Conservation (phyloP, 495 filamentous ascomycete species). For the Oidiodendron maius region DNA sequence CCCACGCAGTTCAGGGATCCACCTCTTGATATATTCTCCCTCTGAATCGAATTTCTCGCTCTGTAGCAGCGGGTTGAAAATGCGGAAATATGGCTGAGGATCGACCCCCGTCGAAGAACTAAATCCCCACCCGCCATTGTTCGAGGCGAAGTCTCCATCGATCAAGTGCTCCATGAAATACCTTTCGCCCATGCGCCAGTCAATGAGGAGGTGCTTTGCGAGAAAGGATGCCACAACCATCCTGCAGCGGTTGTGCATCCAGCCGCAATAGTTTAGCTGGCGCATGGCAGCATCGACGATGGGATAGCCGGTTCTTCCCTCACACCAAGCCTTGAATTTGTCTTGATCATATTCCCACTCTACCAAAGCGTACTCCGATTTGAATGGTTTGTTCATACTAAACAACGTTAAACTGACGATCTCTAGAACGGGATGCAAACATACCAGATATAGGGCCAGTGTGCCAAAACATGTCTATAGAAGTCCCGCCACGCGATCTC, state of each 20-base stretch:
- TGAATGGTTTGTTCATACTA: constrained; percentile 93
- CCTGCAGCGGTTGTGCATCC: constrained; percentile 86
- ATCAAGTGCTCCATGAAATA: constrained; percentile 88
- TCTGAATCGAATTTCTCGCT: constrained; percentile 75
- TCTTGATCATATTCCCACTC: constrained; percentile 69
- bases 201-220: constrained; percentile 77
- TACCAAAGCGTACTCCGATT: constrained; percentile 78
- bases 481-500: constrained; percentile 93
- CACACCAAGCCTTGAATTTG: constrained; percentile 68
- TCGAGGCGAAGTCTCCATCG: constrained; percentile 89
- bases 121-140: constrained; percentile 93
- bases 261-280: constrained; percentile 63
- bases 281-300: constrained; percentile 94
- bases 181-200: constrained; percentile 86
- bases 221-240: constrained; percentile 89
- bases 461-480: constrained; percentile 78
- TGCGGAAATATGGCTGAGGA: constrained; percentile 86
- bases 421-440: constrained; percentile 10
- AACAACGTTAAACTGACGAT: not conserved
- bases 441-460: constrained; percentile 87
- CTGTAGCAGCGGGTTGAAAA: constrained; percentile 85
- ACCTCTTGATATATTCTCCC: constrained; percentile 65
- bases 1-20: constrained; percentile 62
- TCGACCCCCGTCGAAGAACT: constrained; percentile 75
- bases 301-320: constrained; percentile 75